Conservation (phyloP, 805 yeast genomes). For the Metschnikowia koreensis region DNA sequence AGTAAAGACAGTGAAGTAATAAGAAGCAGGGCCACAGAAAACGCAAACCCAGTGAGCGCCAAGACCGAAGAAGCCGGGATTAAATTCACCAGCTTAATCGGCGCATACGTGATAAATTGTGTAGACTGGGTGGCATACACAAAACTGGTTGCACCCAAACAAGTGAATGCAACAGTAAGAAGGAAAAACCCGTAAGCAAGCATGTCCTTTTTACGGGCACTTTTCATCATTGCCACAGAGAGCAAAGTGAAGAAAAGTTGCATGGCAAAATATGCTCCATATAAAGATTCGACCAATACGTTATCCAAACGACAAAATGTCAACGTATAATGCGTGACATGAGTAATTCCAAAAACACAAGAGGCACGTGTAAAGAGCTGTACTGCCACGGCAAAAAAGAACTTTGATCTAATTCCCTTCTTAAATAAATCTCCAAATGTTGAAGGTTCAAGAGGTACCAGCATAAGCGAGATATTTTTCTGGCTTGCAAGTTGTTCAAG, state of each 20-base stretch:
- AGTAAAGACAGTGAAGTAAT: constrained; percentile 49
- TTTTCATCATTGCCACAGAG: constrained; percentile 45
- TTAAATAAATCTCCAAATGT: constrained; percentile 3
- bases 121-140: constrained; percentile 31
- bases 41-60: constrained; percentile 44
- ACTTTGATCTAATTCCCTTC: background rate
- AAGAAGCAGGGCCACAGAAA: constrained; percentile 47
- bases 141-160: constrained; percentile 37
- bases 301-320: constrained; percentile 12
- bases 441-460: constrained; percentile 3
- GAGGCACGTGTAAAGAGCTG: constrained; percentile 10
- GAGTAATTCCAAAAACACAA: constrained; percentile 4
- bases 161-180: constrained; percentile 33
- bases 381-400: constrained; percentile 6
- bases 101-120: constrained; percentile 26
- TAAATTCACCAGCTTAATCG: constrained; percentile 34
- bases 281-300: constrained; percentile 4
- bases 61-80: constrained; percentile 43
- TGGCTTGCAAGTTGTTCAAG: constrained; percentile 7
- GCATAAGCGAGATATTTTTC: constrained; percentile 1
- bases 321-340: constrained; percentile 8
- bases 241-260: constrained; percentile 41
- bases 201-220: constrained; percentile 46
- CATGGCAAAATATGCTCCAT: constrained; percentile 31
- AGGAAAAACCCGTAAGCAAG: constrained; percentile 43